Conservation (phyloP, 768 basidiomycete genomes). For the Russula griseocarnosa region DNA sequence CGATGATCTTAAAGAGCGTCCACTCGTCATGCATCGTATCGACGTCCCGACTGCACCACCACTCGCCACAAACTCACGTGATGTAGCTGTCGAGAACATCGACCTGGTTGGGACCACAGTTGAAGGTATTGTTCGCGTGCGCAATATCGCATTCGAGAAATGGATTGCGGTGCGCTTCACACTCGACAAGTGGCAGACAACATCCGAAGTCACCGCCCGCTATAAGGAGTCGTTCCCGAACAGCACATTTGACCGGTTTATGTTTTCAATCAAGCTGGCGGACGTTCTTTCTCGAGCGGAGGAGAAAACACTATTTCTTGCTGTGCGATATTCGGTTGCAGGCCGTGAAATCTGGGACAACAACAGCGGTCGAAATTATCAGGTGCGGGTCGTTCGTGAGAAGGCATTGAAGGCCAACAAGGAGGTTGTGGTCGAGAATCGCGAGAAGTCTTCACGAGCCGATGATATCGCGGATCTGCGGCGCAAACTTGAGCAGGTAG, state of each 20-base stretch:
- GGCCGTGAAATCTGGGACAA: slow-evolving; percentile 92
- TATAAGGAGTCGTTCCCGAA: slow-evolving; percentile 47
- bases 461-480: slow-evolving; percentile 57
- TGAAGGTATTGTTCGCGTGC: slow-evolving; percentile 70
- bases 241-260: slow-evolving; percentile 62
- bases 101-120: slow-evolving; percentile 52
- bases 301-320: slow-evolving; percentile 78
- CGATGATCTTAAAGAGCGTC: slow-evolving; percentile 34
- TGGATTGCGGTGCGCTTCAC: slow-evolving; percentile 88
- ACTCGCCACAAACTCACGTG: slow-evolving; percentile 37
- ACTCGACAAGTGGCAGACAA: slow-evolving; percentile 93
- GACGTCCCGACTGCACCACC: slow-evolving; percentile 54
- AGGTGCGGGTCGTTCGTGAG: slow-evolving; percentile 57
- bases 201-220: slow-evolving; percentile 82
- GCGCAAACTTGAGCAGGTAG: slow-evolving; percentile 64
- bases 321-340: slow-evolving; percentile 64
- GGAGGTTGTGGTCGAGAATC: slow-evolving; percentile 6
- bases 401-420: slow-evolving; percentile 33
- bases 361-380: slow-evolving; percentile 75
- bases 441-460: slow-evolving; percentile 25
- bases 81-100: slow-evolving; percentile 55
- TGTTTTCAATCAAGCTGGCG: slow-evolving; percentile 69
- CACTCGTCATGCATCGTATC: slow-evolving; percentile 56
- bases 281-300: slow-evolving; percentile 75
- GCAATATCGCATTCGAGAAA: slow-evolving; percentile 86